A percentile compares a stretch with the other conserved stretches of the same genome.
Evolutionary conservation across 208 protist genomes (phyloP).

Genomic region (Leishmania mexicana): DNA sequence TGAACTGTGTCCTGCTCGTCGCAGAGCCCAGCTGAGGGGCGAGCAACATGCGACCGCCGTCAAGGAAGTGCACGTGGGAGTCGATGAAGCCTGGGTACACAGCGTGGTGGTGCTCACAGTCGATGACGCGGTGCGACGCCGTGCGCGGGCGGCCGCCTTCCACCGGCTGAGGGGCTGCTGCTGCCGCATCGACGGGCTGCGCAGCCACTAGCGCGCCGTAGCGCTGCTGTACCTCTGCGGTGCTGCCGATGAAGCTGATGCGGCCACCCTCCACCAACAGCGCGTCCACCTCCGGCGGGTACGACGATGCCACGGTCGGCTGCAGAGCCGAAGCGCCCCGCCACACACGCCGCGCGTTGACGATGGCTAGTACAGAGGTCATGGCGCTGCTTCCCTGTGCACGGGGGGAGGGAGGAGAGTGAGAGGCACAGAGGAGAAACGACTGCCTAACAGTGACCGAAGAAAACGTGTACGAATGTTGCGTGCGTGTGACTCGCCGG

Average conservation of each 20-base stretch:
- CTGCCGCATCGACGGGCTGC: constrained; percentile 10
- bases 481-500: background rate
- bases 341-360: constrained; percentile 54
- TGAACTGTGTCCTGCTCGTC: constrained; percentile 35
- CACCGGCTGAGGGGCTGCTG: constrained; percentile 18
- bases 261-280: constrained; percentile 43
- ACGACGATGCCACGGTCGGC: constrained; percentile 21
- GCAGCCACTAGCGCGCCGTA: constrained; percentile 23
- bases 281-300: constrained; percentile 38
- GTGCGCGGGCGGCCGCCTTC: constrained; percentile 32
- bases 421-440: background rate
- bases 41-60: constrained; percentile 45
- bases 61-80: constrained; percentile 63
- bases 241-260: constrained; percentile 44
- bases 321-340: constrained; percentile 39
- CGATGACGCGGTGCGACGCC: constrained; percentile 36
- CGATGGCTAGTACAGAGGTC: constrained; percentile 43
- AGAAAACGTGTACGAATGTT: background rate
- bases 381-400: constrained; percentile 11
- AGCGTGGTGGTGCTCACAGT: constrained; percentile 39
- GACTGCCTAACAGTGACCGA: background rate
- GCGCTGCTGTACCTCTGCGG: constrained; percentile 29
- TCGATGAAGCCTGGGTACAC: constrained; percentile 72
- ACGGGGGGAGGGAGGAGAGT: background rate
- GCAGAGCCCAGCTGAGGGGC: constrained; percentile 33